A percentile compares a stretch with the other conserved stretches of the same genome.
Evolutionary conservation across 73 alveolate genomes (phyloP).

Genomic region (Stentor coeruleus): DNA sequence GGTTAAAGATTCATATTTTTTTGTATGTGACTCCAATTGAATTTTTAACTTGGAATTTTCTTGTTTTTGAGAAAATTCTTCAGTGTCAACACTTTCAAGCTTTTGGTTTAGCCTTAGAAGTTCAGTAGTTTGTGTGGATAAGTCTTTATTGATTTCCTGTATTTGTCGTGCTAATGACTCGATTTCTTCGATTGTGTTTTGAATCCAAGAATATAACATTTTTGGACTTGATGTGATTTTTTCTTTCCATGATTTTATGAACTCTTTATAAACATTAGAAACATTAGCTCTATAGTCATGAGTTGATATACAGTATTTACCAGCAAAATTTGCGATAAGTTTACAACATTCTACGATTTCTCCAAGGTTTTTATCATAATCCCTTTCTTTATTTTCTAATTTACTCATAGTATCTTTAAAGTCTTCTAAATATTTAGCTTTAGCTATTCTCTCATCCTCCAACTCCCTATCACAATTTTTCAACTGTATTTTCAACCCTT

Average conservation of each 20-base stretch:
- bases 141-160: not conserved
- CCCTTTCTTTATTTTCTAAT: not conserved
- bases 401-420: no score
- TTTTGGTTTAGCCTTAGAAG: not conserved
- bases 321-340: not conserved
- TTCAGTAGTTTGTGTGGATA: not conserved
- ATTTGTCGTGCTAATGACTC: not conserved
- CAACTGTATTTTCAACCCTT: not conserved
- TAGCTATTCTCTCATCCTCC: not conserved
- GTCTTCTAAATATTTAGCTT: not conserved
- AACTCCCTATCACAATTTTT: not conserved
- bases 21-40: not conserved
- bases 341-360: not conserved
- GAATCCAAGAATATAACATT: not conserved
- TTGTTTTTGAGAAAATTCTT: not conserved
- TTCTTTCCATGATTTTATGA: not conserved
- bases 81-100: not conserved
- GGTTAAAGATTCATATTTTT: not conserved
- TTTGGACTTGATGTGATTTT: not conserved
- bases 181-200: not conserved
- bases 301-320: not conserved
- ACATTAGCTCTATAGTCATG: not conserved
- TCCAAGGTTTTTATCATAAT: not conserved
- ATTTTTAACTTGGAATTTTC: not conserved
- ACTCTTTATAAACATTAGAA: not conserved